Evolutionary conservation across 2,329 filamentous ascomycete genomes (phyloP).

Genomic region (Mariannaea elegans): DNA sequence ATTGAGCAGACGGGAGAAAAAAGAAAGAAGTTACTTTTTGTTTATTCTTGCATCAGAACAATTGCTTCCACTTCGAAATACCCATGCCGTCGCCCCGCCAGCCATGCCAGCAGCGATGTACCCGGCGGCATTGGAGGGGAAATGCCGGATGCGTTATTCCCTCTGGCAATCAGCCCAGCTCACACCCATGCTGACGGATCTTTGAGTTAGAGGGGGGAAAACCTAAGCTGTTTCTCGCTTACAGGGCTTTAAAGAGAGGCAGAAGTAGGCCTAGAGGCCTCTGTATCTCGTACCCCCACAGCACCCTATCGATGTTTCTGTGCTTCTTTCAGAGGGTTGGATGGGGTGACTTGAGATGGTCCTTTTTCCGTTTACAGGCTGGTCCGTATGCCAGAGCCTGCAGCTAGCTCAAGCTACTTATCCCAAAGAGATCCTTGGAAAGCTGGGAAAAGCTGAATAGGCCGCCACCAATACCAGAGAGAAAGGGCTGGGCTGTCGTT

Average conservation of each 20-base stretch:
- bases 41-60: background rate
- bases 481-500: background rate
- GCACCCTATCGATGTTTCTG: no score
- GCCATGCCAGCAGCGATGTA: background rate
- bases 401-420: background rate
- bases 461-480: background rate
- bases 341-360: background rate
- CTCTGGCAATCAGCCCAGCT: background rate
- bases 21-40: background rate
- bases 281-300: conserved; percentile 10
- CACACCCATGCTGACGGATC: background rate
- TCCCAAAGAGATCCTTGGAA: background rate
- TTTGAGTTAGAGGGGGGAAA: background rate
- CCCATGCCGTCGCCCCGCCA: background rate
- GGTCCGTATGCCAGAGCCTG: background rate
- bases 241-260: no score
- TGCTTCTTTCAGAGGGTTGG: no score
- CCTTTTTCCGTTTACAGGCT: background rate
- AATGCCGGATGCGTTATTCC: no score
- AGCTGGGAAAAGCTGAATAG: background rate
- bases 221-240: no score
- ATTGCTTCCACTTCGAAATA: no score
- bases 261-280: background rate
- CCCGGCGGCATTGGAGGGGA: no score
- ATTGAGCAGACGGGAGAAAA: background rate